Base-by-base conservation (phyloP, 2,329 filamentous ascomycete genomes). In the Trichoderma brevicompactum region DNA sequence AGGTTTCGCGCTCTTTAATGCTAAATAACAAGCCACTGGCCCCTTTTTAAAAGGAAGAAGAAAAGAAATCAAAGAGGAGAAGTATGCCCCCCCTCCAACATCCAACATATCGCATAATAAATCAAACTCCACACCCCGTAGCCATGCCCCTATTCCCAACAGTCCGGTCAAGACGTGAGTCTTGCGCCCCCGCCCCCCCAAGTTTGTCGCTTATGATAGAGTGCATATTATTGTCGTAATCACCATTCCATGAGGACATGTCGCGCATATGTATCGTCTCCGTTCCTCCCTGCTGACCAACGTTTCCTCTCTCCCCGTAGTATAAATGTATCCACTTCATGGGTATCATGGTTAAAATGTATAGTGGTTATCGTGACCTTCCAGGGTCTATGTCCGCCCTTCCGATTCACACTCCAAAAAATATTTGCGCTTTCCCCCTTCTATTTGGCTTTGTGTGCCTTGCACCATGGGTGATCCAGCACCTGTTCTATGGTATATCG, bases 401-500 rank as follows among this genome's bases (percentile, higher is more conserved):
- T 15, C 36, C 44, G 17, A 23, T 65, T n/a, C 53, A 32, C 9
- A 8, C 23, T 5, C 23, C 23, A 28, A 44, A 43, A 41, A 41
- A 43, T 41, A 36, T 40, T 12, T 19, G 19, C 48, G 8, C 46
- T n/a, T 12, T 7, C 38, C 36, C 36, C 10, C 23, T 41, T 64
- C 52, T 66, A 52, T 40, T 54, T 54, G 10, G 64, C 52, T 56
- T 66, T 56, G 49, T 67, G 64, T 49, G 59, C 68, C 56, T 75
- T 72, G 66, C 77, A 92, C 95, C 95, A 99, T n/a, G 90, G 87
- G 78, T 98, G 94, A 63, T 92, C 87, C 65, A 97, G 80, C 17
- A 99, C 94, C 75, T 94, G 89, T 66, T 90, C 88, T 72, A 98
- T 98, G n/a, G 89, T 90, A 71, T 92, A 89, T 65, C 95, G 84